These are phyloP conservation scores for barley (Hordeum vulgare) DNA, from an alignment of 176 grass and related monocot species.

Conservation along the genomic window DNA sequence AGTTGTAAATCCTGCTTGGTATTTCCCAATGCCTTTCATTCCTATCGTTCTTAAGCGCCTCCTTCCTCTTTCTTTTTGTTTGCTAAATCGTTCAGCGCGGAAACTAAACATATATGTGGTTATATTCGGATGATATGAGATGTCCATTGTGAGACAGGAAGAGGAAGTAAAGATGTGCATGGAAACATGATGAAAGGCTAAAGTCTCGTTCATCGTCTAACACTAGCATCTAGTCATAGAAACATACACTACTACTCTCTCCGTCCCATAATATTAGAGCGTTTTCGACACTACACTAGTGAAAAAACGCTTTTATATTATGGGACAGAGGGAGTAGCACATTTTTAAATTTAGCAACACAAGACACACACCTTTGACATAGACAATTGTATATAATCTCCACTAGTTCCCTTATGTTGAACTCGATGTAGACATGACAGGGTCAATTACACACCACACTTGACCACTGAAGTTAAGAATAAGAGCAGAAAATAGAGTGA, in stretches of 20 bases:
- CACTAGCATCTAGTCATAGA: background rate
- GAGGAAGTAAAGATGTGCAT: constrained; percentile 22
- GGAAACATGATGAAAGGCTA: constrained; percentile 17
- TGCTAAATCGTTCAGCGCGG: too few species aligned
- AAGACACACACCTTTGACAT: background rate
- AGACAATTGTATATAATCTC: background rate
- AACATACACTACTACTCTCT: too few species aligned
- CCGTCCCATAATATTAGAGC: too few species aligned
- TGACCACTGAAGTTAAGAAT: background rate
- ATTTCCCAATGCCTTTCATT: too few species aligned
- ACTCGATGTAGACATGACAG: background rate
- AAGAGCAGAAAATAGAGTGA: background rate
- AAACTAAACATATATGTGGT: too few species aligned
- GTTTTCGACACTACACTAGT: too few species aligned
- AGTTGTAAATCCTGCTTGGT: too few species aligned
- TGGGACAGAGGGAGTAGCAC: too few species aligned
- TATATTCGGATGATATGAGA: background rate
- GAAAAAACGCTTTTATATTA: too few species aligned
- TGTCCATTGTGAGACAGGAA: background rate
- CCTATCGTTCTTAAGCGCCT: too few species aligned
- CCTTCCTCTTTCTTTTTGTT: too few species aligned
- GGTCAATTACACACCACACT: background rate
- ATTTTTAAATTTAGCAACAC: too few species aligned
- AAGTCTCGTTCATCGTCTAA: background rate
- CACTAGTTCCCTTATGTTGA: background rate